These are phyloP conservation scores for Metarhizium anisopliae DNA, from an alignment of 2,329 filamentous ascomycete species.

Conservation along the genomic window DNA sequence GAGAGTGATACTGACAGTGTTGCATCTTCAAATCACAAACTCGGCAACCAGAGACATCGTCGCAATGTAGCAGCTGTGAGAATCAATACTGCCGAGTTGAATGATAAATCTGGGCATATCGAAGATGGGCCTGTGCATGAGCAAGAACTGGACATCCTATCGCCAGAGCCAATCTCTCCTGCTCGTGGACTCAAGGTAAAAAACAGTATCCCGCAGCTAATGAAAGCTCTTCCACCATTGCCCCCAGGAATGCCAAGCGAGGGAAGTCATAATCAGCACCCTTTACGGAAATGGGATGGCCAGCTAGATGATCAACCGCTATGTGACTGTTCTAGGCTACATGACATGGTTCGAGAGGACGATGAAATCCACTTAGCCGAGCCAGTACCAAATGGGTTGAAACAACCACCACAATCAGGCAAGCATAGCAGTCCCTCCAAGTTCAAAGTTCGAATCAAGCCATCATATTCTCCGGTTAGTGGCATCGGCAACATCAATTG, in stretches of 20 bases:
- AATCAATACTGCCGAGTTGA: slow-evolving; percentile 10
- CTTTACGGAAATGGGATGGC: background rate
- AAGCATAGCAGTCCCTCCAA: slow-evolving; percentile 11
- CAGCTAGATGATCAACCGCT: background rate
- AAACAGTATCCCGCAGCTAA: slow-evolving; percentile 41
- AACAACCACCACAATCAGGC: background rate
- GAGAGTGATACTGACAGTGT: slow-evolving; percentile 1
- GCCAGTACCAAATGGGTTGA: background rate
- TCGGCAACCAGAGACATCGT: slow-evolving; percentile 12
- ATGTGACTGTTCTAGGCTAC: background rate
- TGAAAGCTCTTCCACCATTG: slow-evolving; percentile 42
- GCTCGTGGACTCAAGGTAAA: slow-evolving; percentile 34
- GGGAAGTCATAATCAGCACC: background rate
- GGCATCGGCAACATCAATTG: background rate
- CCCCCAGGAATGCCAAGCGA: slow-evolving; percentile 20
- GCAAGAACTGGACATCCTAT: slow-evolving; percentile 25
- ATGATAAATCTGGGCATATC: slow-evolving; percentile 3
- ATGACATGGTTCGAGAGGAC: background rate
- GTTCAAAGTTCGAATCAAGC: slow-evolving; percentile 20
- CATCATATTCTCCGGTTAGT: slow-evolving; percentile 10
- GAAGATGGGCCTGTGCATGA: slow-evolving; percentile 3
- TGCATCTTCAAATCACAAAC: background rate
- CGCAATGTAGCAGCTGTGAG: slow-evolving; percentile 16
- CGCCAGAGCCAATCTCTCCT: slow-evolving; percentile 40
- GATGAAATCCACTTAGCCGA: background rate